phyloP scores from a whole-genome alignment of 148 eudicot genomes.

The Rhododendron kiyosumense region DNA sequence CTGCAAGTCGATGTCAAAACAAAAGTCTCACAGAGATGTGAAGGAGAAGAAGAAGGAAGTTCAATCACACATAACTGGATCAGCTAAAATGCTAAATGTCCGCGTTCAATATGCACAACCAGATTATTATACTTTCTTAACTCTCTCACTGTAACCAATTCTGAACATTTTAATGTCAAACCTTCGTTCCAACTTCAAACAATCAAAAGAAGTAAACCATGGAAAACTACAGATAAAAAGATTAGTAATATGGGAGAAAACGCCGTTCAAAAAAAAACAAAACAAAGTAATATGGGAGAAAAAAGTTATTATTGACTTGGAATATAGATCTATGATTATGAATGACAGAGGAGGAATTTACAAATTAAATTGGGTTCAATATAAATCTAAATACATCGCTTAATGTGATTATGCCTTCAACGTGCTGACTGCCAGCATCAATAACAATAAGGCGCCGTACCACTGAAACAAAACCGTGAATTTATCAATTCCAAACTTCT shows the following conservation, averaged over 20 bases:
- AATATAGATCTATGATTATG: background rate
- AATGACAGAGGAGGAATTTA: background rate
- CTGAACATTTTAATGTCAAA: background rate
- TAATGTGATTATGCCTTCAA: slow-evolving; percentile 49
- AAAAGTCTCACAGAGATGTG: background rate
- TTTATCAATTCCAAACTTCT: background rate
- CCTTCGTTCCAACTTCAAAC: background rate
- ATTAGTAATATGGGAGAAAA: background rate
- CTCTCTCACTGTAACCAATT: background rate
- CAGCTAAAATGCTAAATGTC: background rate
- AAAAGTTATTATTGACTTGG: background rate
- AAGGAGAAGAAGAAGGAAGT: background rate
- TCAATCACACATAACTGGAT: background rate
- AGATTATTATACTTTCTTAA: background rate
- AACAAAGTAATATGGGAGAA: background rate
- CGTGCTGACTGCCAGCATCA: slow-evolving; percentile 21
- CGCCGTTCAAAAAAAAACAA: no score
- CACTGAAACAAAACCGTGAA: slow-evolving; percentile 20
- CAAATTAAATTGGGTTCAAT: slow-evolving; percentile 13
- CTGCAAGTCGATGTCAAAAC: background rate
- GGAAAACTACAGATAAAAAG: background rate
- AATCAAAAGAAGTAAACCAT: background rate
- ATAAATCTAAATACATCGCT: slow-evolving; percentile 34
- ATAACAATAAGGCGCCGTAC: slow-evolving; percentile 43
- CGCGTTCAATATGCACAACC: background rate